Base-by-base conservation (phyloP, 306 rosid genomes). In the Herpetospermum pedunculosum region DNA sequence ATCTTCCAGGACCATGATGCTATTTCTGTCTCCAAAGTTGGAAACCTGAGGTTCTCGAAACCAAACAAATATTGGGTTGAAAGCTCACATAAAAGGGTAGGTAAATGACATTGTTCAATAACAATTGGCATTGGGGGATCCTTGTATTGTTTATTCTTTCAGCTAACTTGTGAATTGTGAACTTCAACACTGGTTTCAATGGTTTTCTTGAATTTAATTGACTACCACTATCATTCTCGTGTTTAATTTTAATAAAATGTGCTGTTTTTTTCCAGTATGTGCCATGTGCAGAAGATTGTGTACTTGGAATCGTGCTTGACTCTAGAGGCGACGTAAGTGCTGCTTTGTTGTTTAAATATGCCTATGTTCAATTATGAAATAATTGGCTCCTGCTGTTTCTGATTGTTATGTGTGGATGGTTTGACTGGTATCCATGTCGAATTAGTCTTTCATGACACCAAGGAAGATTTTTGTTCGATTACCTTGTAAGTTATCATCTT, bases 1-100 rank as follows among this genome's bases (percentile, higher is more conserved):
- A 16, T 57, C 69, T 82, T 76, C 28, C 79, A 90, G 97, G 96
- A 94, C 10, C 75, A 83, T 62, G 99, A 94, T 82, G 77, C 79
- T 26, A 88, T 91, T 78, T 78, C 89, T 60, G 99, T 79, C 76
- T 84, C 80, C 80, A 94, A 88, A 77, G 97, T 91, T 55, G 99
- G 97, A 80, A 84, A 55, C 38, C 82, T 94, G 59, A 85, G 87
- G 78, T 94, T 86, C 76, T 78, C 97, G 3, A 94, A 84, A 76
- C 95, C 95, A 38, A 91, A 89, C 70, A 91, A 91, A 80, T 94
- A 89, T 78, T 91, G 99, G 99, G 92, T 94, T 57, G 96, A 91
- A 81, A 82, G 87, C 77, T 91, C 97, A 18, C 92, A 89, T 72
- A 94, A 94, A 81, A 84, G 97, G 89, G 99, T 94, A 75, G 78